Evolutionary conservation across 352 stramenopile species (phyloP), one percentile per base, ranked within the genome.

Genomic region (Pythium oligandrum): DNA sequence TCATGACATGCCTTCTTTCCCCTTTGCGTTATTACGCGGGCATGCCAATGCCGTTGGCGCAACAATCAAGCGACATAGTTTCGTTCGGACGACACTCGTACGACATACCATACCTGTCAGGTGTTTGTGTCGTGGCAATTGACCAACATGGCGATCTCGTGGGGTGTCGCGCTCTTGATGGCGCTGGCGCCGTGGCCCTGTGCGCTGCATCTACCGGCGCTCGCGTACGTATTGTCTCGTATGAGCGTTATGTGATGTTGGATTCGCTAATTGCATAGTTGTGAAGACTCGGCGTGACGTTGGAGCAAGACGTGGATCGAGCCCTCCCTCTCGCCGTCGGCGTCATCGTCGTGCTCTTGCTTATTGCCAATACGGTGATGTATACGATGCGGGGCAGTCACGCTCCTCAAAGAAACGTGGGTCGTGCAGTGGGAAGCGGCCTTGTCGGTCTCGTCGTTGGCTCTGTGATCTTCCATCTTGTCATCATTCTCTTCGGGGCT

Each of bases 401-500:
- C 57, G 9, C 59, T 85, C 57, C 50, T 82, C 12, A 46, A 32
- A 6, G 35, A 30, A 17, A n/a, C 51, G n/a, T 7, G 17, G 34
- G 34, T 30, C 10, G 48, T 54, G 30, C 10, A 11, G 6, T 36
- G 59, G 36, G 32, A 3, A 51, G 56, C 26, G 61, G 50, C 1
- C 7, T 61, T 7, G 10, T 68, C 30, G 73, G 70, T 11, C 58
- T 90, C 0, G 12, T 60, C 5, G 35, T 78, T 7, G 77, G 79
- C 39, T 63, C 70, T 2, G 52, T 42, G 9, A 37, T 74, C 32
- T 85, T 86, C 61, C 74, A 94, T 55, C 61, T 79, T 30, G 51
- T 67, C 30, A 68, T 91, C 59, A 61, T 91, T 30, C 61, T 91
- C 48, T 94, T 94, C 47, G 84, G 84, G 35, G 84, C 84, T 6